Conservation (phyloP, 1,284 basidiomycete species). For the Cutaneotrichosporon mucoides region DNA sequence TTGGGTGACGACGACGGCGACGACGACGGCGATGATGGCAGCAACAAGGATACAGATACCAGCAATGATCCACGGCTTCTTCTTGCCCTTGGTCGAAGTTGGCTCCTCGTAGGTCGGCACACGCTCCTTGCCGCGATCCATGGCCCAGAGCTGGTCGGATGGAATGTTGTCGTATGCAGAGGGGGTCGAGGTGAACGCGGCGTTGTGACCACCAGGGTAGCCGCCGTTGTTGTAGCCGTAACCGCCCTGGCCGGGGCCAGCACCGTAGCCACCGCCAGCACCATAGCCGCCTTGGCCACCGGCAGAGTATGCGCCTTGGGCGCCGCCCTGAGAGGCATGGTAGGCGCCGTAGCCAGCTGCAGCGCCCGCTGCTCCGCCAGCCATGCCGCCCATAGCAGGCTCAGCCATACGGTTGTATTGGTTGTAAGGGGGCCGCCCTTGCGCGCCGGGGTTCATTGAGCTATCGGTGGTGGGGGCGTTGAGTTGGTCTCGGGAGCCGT, state of each 20-base stretch:
- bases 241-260: not conserved
- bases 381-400: not conserved
- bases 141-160: conserved; percentile 18
- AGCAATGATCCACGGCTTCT: conserved; percentile 28
- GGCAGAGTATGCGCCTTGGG: not conserved
- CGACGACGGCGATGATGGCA: conserved; percentile 27
- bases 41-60: conserved; percentile 23
- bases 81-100: conserved; percentile 11
- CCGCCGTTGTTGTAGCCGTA: not conserved
- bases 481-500: not conserved
- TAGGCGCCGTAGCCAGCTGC: conserved; percentile 1
- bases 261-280: not conserved
- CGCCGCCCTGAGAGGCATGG: not conserved
- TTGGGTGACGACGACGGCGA: conserved; percentile 31
- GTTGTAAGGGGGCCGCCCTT: not conserved
- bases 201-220: no score
- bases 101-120: conserved; percentile 6
- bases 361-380: conserved; percentile 4
- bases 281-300: not conserved
- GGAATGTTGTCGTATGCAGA: conserved; percentile 8
- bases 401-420: conserved; percentile 6
- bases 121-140: conserved; percentile 13
- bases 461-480: not conserved
- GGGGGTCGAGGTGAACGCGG: no score
- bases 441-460: conserved; percentile 8